Base-by-base conservation (phyloP, 305 asterid genomes). In the Fraxinus nigra region DNA sequence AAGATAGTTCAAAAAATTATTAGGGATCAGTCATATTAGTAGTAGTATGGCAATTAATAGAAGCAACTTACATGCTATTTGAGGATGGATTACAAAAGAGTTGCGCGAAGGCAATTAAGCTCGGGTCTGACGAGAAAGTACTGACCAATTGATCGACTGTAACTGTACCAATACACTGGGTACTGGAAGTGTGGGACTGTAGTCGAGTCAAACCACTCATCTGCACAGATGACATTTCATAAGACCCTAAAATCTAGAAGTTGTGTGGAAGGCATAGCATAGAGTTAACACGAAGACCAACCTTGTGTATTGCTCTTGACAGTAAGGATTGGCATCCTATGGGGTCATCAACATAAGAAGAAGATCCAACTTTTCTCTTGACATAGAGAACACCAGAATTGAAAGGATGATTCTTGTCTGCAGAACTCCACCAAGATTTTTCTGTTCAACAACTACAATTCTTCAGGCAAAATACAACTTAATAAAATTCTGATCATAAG, bases 271-370 rank as follows among this genome's bases (percentile, higher is more conserved):
- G 56, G 51, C 37, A 76, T 43, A 78, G 43, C 34, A 43, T 61
- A 79, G 61, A 46, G 18, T 38, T 30, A 78, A 79, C 26, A 77
- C 79, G 80, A 74, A 81, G 48, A 30, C 85, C 75, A 78, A 94
- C 98, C 93, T 94, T 96, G 90, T 96, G 98, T 93, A 96, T 94
- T 75, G 99, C 95, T 82, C 97, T 92, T 84, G 98, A 96, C 76
- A 96, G 86, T 86, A 96, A 86, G 38, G 99, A 96, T 85, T 93
- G 99, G 84, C 98, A 91, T 86, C 99, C 99, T 51, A 92, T 90
- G 54, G 98, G 99, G 87, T 96, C 99, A 88, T 96, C 98, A 51
- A 91, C 97, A 86, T 96, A 96, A 63, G 98, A 93, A 85, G 98
- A 92, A 18, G 97, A 95, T 84, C 98, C 99, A 70, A 96, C 95